Evolutionary conservation across 345 rosid genomes (phyloP), one percentile per base, ranked within the genome.

Genomic region (Populus deltoides): DNA sequence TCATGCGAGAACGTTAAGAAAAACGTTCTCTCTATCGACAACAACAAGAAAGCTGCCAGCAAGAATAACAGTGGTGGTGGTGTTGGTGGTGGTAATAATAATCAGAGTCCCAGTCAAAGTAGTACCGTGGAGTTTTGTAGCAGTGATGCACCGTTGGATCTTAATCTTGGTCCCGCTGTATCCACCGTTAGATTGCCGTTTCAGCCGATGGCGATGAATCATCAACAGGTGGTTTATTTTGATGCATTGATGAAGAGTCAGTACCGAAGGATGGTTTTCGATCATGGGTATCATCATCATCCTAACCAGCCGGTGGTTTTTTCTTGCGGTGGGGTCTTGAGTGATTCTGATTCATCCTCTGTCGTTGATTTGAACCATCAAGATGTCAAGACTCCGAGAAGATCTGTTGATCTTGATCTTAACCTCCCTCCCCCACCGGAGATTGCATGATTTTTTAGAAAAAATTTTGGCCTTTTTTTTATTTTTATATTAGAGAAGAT

Each of bases 291-390:
- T 31, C 72, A 29, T 12, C 69, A 36, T 36, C 83, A 70, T 31
- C 70, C 38, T 31, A 8, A 35, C 24, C 70, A 18, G 41, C 70
- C 38, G 6, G 11, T 8, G 39, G 10, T 12, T 18, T 38, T 15
- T 22, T 31, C 70, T 17, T 63, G 53, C 2, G 84, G 79, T 45
- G 87, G 86, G 15, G 78, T 55, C 22, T 87, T 77, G 63, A 87
- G 93, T 77, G 94, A 86, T 61, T 90, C 95, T 1, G 92, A 93
- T 59, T 90, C 97, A 4, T 89, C 90, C 10, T 84, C 90, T 49
- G 81, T 83, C 59, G 80, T 87, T 35, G 87, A 88, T 81, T 68
- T 75, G 62, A 89, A 78, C 77, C 80, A 75, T 5, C 71, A 75
- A 38, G 84, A 79, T 61, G 51, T 75, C 75, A 81, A 79, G 62